Percentiles rank a stretch among this genome's conserved stretches.
phyloP scores from a whole-genome alignment of 176 grass and related monocot species.

The Cocos nucifera region DNA sequence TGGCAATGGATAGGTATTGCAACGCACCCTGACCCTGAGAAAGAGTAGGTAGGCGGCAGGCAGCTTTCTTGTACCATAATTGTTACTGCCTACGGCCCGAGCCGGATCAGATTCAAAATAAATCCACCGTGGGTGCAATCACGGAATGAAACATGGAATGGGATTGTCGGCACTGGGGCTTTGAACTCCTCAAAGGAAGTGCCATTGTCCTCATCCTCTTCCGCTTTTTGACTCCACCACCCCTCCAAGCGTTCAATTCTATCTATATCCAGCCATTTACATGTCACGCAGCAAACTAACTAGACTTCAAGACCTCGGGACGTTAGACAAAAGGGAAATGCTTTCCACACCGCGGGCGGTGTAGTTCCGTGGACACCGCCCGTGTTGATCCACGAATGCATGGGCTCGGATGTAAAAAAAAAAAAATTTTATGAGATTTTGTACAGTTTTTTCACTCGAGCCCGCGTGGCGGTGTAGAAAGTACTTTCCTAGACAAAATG shows the following conservation, averaged over 20 bases:
- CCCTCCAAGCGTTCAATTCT: background rate
- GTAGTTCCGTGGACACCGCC: too few species aligned
- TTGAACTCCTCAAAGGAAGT: background rate
- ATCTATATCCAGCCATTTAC: background rate
- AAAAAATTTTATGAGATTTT: too few species aligned
- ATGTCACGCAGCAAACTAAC: too few species aligned
- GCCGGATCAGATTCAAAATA: background rate
- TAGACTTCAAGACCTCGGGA: background rate
- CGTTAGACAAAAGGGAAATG: too few species aligned
- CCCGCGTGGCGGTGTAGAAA: too few species aligned
- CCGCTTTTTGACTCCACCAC: background rate
- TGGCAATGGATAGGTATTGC: background rate
- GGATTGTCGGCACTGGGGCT: background rate
- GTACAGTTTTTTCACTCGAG: too few species aligned
- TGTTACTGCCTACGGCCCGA: background rate
- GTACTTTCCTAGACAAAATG: conserved; percentile 5
- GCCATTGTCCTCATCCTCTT: background rate
- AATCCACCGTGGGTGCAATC: background rate
- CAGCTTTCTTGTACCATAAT: too few species aligned
- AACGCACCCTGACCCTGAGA: background rate
- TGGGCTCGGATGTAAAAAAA: too few species aligned
- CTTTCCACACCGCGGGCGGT: too few species aligned
- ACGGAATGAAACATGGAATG: background rate
- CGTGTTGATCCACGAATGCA: too few species aligned
- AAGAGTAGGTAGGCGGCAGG: background rate